Conservation (phyloP, 2,329 filamentous ascomycete species). For the Cordyceps militaris region DNA sequence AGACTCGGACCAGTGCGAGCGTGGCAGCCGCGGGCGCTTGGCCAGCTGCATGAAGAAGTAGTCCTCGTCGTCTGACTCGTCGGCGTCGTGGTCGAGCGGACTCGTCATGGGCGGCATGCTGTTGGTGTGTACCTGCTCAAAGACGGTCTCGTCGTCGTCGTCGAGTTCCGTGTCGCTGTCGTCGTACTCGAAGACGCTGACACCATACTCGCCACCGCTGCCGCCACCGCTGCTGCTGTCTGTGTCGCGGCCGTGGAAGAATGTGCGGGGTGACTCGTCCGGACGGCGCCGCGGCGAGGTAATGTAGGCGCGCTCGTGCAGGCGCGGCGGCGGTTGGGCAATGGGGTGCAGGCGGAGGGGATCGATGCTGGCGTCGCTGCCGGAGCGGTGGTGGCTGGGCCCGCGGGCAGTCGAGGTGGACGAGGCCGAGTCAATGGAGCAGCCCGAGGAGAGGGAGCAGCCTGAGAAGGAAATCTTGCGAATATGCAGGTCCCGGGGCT, state of each 20-base stretch:
- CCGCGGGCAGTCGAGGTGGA: constrained; percentile 21
- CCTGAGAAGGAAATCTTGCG: constrained; percentile 36
- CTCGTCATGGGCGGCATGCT: constrained; percentile 24
- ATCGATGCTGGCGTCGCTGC: constrained; percentile 24
- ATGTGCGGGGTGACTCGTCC: constrained; percentile 20
- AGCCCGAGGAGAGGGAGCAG: constrained; percentile 30
- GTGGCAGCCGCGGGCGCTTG: constrained; percentile 25
- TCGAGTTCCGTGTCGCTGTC: constrained; percentile 18
- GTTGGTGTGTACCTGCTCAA: constrained; percentile 17
- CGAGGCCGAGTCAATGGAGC: constrained; percentile 27
- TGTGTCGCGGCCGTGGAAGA: constrained; percentile 23
- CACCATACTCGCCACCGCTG: constrained; percentile 16
- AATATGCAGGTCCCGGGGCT: constrained; percentile 31
- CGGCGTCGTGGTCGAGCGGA: constrained; percentile 20
- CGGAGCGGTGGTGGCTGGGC: constrained; percentile 20
- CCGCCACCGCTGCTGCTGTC: constrained; percentile 20
- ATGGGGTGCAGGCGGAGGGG: constrained; percentile 29
- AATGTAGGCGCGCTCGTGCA: constrained; percentile 31
- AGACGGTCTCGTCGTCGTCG: constrained; percentile 20
- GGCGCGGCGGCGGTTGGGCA: constrained; percentile 29
- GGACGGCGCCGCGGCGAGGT: constrained; percentile 16
- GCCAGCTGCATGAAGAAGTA: constrained; percentile 28
- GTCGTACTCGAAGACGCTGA: constrained; percentile 18
- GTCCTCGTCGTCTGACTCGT: constrained; percentile 24
- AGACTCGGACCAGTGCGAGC: constrained; percentile 37